phyloP scores from a whole-genome alignment of 2,329 filamentous ascomycete species.

The Alternaria ethzedia region DNA sequence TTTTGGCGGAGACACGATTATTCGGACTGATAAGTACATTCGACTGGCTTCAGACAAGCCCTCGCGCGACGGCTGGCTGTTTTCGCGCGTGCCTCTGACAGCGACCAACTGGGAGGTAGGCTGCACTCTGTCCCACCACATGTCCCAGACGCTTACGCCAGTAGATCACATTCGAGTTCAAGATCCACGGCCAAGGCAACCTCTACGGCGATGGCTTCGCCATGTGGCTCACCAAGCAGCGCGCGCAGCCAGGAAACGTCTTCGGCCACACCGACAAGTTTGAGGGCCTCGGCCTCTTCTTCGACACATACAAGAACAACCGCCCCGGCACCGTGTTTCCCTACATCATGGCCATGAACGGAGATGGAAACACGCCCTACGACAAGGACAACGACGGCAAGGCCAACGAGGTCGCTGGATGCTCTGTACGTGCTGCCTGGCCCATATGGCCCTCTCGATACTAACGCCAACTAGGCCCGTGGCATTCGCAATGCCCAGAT shows the following conservation, averaged over 20 bases:
- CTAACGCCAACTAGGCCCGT: slow-evolving; percentile 63
- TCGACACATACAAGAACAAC: slow-evolving; percentile 99
- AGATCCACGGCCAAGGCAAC: slow-evolving; percentile 85
- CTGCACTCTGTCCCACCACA: not conserved
- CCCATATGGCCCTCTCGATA: not conserved
- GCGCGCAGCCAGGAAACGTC: slow-evolving; percentile 78
- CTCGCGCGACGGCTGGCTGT: slow-evolving; percentile 91
- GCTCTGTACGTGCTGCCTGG: slow-evolving; percentile 66
- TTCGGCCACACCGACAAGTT: slow-evolving; percentile 90
- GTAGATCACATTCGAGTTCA: slow-evolving; percentile 90
- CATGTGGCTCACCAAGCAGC: slow-evolving; percentile 96
- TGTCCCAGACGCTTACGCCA: slow-evolving; percentile 32
- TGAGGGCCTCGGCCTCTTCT: slow-evolving; percentile 91
- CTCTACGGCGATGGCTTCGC: slow-evolving; percentile 96
- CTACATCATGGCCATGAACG: slow-evolving; percentile 98
- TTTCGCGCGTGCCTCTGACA: slow-evolving; percentile 90
- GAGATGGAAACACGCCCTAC: slow-evolving; percentile 86
- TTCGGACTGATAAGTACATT: slow-evolving; percentile 80
- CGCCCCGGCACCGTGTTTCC: slow-evolving; percentile 93
- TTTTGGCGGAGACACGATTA: slow-evolving; percentile 93
- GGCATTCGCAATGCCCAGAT: slow-evolving; percentile 79
- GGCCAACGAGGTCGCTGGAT: slow-evolving; percentile 88
- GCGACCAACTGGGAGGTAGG: slow-evolving; percentile 94
- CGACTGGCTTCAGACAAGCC: slow-evolving; percentile 89
- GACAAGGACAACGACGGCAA: slow-evolving; percentile 96